Percentiles rank a stretch among this genome's conserved stretches.
phyloP scores from a whole-genome alignment of 495 filamentous ascomycete genomes.

The Podospora pseudoanserina region DNA sequence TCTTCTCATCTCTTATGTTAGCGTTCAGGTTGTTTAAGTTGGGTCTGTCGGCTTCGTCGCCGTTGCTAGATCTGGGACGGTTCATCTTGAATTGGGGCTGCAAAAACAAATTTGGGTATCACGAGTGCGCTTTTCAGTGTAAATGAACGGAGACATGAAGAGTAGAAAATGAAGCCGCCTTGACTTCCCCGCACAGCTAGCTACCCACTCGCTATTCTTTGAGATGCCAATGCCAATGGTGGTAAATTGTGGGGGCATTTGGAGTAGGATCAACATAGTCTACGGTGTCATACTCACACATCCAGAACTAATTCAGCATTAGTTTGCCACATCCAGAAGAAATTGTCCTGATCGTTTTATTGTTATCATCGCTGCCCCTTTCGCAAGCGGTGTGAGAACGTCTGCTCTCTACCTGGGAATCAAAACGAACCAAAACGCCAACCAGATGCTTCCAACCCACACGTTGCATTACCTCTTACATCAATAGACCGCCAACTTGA shows the following conservation, averaged over 20 bases:
- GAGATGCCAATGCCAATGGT: neutral
- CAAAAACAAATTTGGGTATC: neutral
- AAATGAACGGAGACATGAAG: neutral
- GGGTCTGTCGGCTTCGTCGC: neutral
- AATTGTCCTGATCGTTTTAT: neutral
- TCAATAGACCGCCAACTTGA: neutral
- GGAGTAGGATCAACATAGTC: neutral
- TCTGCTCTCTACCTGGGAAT: neutral
- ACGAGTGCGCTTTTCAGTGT: neutral
- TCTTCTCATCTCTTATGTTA: neutral
- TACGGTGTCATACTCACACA: neutral
- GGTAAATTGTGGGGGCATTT: neutral
- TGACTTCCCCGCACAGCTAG: conserved; percentile 13
- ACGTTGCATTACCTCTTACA: neutral
- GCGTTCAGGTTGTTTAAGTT: neutral
- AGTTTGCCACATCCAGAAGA: neutral
- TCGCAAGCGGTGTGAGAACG: neutral
- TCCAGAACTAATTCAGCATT: neutral
- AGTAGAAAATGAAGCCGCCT: neutral
- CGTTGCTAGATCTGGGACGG: neutral
- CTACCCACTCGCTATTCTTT: neutral
- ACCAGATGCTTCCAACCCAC: neutral
- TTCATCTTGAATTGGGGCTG: neutral
- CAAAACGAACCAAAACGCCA: neutral
- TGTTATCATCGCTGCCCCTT: neutral